These are phyloP conservation scores for Inonotus hispidus DNA, from an alignment of 1,284 basidiomycete genomes.

Conservation along the genomic window DNA sequence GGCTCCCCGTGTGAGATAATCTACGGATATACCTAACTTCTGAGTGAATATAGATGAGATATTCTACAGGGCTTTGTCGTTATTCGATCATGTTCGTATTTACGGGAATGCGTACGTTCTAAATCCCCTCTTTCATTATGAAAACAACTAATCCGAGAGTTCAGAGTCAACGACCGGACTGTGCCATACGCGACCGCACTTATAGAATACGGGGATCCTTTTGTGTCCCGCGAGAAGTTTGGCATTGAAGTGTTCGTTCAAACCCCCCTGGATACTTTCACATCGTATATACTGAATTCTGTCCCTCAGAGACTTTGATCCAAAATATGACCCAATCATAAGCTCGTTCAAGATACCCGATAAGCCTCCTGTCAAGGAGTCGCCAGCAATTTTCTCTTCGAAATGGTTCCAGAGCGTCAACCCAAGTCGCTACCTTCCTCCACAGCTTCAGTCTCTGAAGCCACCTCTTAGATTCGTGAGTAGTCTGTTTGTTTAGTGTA, in stretches of 20 bases:
- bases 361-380: slow-evolving; percentile 16
- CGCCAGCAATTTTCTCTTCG: slow-evolving; percentile 17
- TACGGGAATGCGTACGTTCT: slow-evolving; percentile 77
- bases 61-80: slow-evolving; percentile 71
- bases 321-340: slow-evolving; percentile 24
- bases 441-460: slow-evolving; percentile 28
- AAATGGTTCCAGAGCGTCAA: slow-evolving; percentile 19
- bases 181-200: slow-evolving; percentile 80
- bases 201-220: slow-evolving; percentile 67
- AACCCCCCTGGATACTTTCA: background rate
- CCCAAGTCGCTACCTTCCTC: slow-evolving; percentile 24
- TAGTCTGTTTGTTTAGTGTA: slow-evolving; percentile 25
- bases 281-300: background rate
- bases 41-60: slow-evolving; percentile 50
- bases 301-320: slow-evolving; percentile 22
- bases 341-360: slow-evolving; percentile 17
- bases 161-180: slow-evolving; percentile 66
- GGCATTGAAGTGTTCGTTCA: slow-evolving; percentile 57
- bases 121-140: background rate
- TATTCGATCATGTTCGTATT: slow-evolving; percentile 69
- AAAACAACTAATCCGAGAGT: background rate
- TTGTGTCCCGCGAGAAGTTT: slow-evolving; percentile 49
- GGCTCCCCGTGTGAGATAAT: background rate
- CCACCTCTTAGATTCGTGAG: slow-evolving; percentile 35
- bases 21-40: background rate